Percentiles rank a stretch among this genome's conserved stretches.
Conservation (phyloP, 1,284 basidiomycete species). For the Wallemia mellicola region DNA sequence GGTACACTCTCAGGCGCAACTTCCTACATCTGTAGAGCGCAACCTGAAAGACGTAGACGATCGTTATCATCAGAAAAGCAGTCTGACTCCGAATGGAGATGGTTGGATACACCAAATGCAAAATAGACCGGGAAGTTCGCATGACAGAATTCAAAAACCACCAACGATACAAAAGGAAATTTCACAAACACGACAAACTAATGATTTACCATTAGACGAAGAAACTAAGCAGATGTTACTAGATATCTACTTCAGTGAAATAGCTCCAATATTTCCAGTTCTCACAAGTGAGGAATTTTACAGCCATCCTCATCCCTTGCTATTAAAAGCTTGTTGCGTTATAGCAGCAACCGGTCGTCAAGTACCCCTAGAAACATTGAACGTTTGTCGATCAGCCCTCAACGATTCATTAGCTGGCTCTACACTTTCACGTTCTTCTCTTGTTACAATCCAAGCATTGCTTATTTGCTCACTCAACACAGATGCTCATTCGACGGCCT, state of each 20-base stretch:
- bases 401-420: not conserved
- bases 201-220: not conserved
- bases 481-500: not conserved
- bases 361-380: not conserved
- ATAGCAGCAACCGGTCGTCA: not conserved
- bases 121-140: not conserved
- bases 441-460: not conserved
- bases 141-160: not conserved
- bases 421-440: not conserved
- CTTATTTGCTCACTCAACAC: not conserved
- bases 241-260: not conserved
- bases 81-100: not conserved
- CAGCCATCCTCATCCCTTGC: not conserved
- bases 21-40: not conserved
- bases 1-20: not conserved
- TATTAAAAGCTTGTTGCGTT: not conserved
- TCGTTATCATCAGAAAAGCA: not conserved
- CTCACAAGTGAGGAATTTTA: not conserved
- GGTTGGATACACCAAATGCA: not conserved
- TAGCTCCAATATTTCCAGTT: not conserved
- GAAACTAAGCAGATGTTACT: not conserved
- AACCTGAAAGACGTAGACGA: not conserved
- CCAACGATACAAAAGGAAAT: not conserved
- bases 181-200: not conserved
- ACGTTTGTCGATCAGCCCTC: not conserved